Conservation (phyloP, 495 filamentous ascomycete genomes). For the Hypomontagnella submonticulosa region DNA sequence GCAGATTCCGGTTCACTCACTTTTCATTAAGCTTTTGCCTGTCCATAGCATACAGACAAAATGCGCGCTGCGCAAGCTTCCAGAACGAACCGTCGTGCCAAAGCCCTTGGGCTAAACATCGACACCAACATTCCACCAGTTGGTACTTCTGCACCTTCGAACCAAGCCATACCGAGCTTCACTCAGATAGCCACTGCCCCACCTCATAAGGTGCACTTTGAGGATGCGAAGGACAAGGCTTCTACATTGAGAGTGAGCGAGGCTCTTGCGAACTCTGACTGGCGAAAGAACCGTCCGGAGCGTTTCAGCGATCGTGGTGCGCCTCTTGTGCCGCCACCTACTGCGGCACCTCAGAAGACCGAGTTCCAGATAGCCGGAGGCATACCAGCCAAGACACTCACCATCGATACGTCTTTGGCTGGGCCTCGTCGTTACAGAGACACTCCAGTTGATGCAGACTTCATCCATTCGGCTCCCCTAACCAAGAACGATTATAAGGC, state of each 20-base stretch:
- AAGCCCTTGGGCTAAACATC: slow-evolving; percentile 9
- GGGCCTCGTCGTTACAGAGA: slow-evolving; percentile 16
- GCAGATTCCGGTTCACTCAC: too few species aligned
- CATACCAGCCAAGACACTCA: slow-evolving; percentile 1
- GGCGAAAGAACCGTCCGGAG: slow-evolving; percentile 29
- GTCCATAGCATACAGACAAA: background rate
- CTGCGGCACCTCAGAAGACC: slow-evolving; percentile 15
- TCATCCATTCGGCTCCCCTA: slow-evolving; percentile 36
- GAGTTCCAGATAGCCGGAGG: slow-evolving; percentile 12
- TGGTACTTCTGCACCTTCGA: background rate
- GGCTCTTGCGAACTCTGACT: slow-evolving; percentile 29
- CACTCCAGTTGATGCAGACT: slow-evolving; percentile 26
- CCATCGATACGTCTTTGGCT: background rate
- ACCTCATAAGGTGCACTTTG: slow-evolving; percentile 2
- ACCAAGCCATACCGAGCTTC: background rate
- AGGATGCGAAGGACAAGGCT: background rate
- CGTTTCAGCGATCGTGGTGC: background rate
- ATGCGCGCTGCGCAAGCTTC: slow-evolving; percentile 22
- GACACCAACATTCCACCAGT: background rate
- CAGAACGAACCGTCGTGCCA: slow-evolving; percentile 13
- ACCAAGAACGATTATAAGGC: slow-evolving; percentile 15
- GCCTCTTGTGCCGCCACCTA: background rate
- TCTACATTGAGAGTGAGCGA: slow-evolving; percentile 8
- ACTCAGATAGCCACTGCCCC: slow-evolving; percentile 9
- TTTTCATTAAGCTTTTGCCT: too few species aligned